Percentiles rank a stretch among this genome's conserved stretches.
Conservation (phyloP, 1,284 basidiomycete species). For the Papiliotrema laurentii region DNA sequence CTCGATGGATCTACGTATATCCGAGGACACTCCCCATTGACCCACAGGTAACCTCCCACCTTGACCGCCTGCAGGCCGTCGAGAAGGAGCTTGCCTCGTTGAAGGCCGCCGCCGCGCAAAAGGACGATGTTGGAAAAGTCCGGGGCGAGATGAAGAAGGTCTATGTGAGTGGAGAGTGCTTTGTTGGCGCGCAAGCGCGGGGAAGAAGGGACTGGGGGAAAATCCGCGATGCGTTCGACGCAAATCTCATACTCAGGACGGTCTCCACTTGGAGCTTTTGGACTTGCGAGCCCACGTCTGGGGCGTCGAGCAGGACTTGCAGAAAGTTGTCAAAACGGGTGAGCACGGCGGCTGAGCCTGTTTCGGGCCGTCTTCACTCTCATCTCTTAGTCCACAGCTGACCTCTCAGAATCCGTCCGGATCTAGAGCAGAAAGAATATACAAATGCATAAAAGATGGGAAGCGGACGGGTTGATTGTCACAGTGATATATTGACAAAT, state of each 20-base stretch:
- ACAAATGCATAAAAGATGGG: no score
- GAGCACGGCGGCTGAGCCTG: no score
- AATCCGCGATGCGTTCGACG: background rate
- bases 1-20: background rate
- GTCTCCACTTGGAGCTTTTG: constrained; percentile 47
- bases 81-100: constrained; percentile 81
- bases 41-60: constrained; percentile 70
- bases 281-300: constrained; percentile 48
- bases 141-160: constrained; percentile 79
- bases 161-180: constrained; percentile 50
- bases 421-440: no score
- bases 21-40: background rate
- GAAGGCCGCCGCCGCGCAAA: constrained; percentile 60
- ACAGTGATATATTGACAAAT: no score
- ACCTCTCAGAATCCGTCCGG: no score
- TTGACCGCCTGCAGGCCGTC: constrained; percentile 76
- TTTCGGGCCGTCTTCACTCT: no score
- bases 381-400: no score
- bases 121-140: constrained; percentile 70
- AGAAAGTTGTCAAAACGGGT: constrained; percentile 45
- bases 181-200: background rate
- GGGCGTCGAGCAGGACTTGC: constrained; percentile 49
- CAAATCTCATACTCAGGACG: constrained; percentile 33
- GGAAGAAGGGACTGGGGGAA: background rate
- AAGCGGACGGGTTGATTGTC: no score